These are phyloP conservation scores for Citrullus amarus DNA, from an alignment of 306 rosid genomes.

Conservation along the genomic window DNA sequence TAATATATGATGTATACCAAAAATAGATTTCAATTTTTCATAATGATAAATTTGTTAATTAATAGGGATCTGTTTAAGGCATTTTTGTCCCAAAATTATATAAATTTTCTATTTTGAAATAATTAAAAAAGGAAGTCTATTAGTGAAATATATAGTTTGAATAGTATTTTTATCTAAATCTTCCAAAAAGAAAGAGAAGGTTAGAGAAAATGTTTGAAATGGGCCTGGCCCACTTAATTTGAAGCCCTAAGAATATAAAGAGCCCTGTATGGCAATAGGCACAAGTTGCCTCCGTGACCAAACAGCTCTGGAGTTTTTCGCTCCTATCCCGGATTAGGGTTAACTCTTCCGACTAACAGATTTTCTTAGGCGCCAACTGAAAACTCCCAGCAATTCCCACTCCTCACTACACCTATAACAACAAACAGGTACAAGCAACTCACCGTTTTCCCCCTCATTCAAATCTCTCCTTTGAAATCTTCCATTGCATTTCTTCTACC, in stretches of 20 bases:
- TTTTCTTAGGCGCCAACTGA: slow-evolving; percentile 29
- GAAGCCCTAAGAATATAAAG: neutral
- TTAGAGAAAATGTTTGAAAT: neutral
- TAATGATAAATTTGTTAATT: too few relatives aligned
- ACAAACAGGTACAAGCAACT: slow-evolving; percentile 20
- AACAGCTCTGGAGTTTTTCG: slow-evolving; percentile 17
- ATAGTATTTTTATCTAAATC: too few relatives aligned
- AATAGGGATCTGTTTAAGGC: too few relatives aligned
- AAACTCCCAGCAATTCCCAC: slow-evolving; percentile 11
- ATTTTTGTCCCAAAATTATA: too few relatives aligned
- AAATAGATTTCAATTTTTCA: too few relatives aligned
- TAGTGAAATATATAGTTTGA: too few relatives aligned
- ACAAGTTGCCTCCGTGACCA: slow-evolving; percentile 23
- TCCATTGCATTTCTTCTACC: neutral
- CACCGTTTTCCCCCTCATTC: neutral
- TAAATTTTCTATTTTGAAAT: too few relatives aligned
- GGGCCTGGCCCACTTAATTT: slow-evolving; percentile 3
- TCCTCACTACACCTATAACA: neutral
- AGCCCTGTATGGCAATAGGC: neutral
- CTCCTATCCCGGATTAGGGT: slow-evolving; percentile 61
- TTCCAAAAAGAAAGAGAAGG: neutral
- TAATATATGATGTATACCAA: too few relatives aligned
- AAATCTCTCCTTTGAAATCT: neutral
- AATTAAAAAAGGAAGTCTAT: too few relatives aligned
- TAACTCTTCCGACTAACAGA: slow-evolving; percentile 20